Conservation (phyloP, 495 filamentous ascomycete species). For the Aspergillus sclerotioniger region DNA sequence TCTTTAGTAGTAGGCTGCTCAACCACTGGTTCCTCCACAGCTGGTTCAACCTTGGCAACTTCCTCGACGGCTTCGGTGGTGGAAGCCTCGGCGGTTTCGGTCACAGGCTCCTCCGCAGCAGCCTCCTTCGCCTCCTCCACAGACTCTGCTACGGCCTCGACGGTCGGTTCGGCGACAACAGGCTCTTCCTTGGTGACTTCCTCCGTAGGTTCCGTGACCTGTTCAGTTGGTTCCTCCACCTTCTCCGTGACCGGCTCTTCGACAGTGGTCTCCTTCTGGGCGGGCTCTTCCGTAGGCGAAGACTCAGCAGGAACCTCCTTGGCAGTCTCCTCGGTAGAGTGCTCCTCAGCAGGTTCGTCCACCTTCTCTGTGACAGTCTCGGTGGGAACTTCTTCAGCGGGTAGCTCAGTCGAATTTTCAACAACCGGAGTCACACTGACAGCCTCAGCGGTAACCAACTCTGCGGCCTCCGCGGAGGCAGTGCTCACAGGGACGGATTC, state of each 20-base stretch:
- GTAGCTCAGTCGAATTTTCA: neutral
- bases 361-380: neutral
- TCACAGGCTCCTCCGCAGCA: conserved; percentile 16
- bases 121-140: conserved; percentile 4
- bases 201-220: neutral
- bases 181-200: conserved; percentile 12
- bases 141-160: neutral
- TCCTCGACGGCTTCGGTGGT: conserved; percentile 5
- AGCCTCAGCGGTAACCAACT: neutral
- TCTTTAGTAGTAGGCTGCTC: conserved; percentile 12
- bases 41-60: neutral
- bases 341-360: conserved; percentile 1
- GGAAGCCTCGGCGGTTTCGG: conserved; percentile 1
- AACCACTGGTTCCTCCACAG: conserved; percentile 15
- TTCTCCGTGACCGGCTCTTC: conserved; percentile 10
- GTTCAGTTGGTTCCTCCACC: conserved; percentile 5
- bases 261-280: neutral
- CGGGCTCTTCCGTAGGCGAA: too few relatives aligned
- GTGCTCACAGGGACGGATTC: neutral
- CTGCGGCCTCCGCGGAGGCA: neutral
- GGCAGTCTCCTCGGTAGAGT: neutral
- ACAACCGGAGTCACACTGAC: neutral
- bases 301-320: conserved; percentile 4
- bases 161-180: conserved; percentile 8
- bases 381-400: neutral